Percentiles rank a stretch among this genome's conserved stretches.
Evolutionary conservation across 371 early-diverging fungal species (phyloP).

Genomic region (Apophysomyces sp.): DNA sequence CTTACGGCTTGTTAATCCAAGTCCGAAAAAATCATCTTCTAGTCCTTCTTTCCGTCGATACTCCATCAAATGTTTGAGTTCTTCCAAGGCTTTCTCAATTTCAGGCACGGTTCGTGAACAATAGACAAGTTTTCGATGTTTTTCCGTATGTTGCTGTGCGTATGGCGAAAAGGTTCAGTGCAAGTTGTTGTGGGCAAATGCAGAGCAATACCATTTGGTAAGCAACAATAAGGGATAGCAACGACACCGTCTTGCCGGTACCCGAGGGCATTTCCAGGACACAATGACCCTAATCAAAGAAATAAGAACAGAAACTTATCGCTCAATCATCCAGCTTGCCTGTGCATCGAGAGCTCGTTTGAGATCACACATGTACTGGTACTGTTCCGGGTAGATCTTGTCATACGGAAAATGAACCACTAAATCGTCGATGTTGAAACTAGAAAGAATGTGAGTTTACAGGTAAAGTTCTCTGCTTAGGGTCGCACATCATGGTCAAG

Average conservation of each 20-base stretch:
- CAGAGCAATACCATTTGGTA: constrained; percentile 79
- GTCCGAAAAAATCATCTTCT: constrained; percentile 86
- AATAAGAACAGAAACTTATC: background rate
- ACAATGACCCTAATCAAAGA: constrained; percentile 79
- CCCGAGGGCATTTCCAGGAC: constrained; percentile 99
- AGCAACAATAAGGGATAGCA: constrained; percentile 96
- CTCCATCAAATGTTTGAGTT: constrained; percentile 90
- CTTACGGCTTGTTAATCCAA: constrained; percentile 95
- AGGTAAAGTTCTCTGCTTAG: background rate
- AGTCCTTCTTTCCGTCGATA: constrained; percentile 73
- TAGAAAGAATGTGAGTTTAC: constrained; percentile 21
- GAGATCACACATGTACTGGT: constrained; percentile 97
- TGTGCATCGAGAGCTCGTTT: constrained; percentile 91
- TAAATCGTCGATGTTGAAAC: constrained; percentile 92
- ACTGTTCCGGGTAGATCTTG: constrained; percentile 99
- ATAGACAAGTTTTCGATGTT: constrained; percentile 95
- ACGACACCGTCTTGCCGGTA: constrained; percentile 98
- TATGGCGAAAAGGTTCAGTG: background rate
- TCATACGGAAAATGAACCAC: constrained; percentile 99
- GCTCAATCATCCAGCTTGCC: constrained; percentile 39
- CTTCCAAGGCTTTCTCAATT: constrained; percentile 98
- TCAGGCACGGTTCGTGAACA: constrained; percentile 99
- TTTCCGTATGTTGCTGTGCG: constrained; percentile 72
- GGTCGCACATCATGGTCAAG: background rate
- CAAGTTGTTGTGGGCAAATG: background rate